Evolutionary conservation across 202 grass and related monocot genomes (phyloP).

Genomic region (Zoysia matrella): DNA sequence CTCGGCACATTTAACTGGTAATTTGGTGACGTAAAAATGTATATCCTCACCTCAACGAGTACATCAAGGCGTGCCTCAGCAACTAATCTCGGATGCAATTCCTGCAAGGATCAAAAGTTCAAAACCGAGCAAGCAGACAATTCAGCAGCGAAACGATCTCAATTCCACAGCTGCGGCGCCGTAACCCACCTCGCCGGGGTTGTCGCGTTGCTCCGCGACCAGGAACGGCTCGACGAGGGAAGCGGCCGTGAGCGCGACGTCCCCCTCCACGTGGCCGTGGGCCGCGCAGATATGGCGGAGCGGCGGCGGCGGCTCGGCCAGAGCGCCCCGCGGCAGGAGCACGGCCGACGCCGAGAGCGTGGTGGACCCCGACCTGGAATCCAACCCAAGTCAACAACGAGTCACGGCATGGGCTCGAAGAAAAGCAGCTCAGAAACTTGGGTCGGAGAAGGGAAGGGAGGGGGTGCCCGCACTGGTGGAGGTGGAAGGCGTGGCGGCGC

Average conservation of each 20-base stretch:
- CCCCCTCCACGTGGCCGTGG: conserved; percentile 54
- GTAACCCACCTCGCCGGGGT: conserved; percentile 54
- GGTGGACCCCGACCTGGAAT: conserved; percentile 69
- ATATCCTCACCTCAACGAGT: conserved; percentile 71
- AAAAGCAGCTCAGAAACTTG: conserved; percentile 15
- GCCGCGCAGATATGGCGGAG: conserved; percentile 48
- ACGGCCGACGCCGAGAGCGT: conserved; percentile 86
- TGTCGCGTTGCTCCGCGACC: conserved; percentile 67
- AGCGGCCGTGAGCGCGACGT: conserved; percentile 68
- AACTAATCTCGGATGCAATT: conserved; percentile 71
- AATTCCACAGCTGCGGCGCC: not conserved
- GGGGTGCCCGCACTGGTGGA: conserved; percentile 57
- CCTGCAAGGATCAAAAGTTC: conserved; percentile 44
- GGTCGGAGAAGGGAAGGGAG: not conserved
- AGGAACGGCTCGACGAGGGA: conserved; percentile 87
- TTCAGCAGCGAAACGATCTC: not conserved
- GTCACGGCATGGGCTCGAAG: conserved; percentile 6
- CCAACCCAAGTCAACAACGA: conserved; percentile 26
- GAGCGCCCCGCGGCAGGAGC: conserved; percentile 61
- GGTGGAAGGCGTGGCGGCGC: conserved; percentile 81
- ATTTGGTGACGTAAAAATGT: not conserved
- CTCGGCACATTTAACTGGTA: not conserved
- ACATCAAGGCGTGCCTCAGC: conserved; percentile 67
- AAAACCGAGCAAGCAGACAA: not conserved
- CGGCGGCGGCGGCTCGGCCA: conserved; percentile 45